These are phyloP conservation scores for Bipolaris gigantea DNA, from an alignment of 2,329 filamentous ascomycete species.

Conservation along the genomic window DNA sequence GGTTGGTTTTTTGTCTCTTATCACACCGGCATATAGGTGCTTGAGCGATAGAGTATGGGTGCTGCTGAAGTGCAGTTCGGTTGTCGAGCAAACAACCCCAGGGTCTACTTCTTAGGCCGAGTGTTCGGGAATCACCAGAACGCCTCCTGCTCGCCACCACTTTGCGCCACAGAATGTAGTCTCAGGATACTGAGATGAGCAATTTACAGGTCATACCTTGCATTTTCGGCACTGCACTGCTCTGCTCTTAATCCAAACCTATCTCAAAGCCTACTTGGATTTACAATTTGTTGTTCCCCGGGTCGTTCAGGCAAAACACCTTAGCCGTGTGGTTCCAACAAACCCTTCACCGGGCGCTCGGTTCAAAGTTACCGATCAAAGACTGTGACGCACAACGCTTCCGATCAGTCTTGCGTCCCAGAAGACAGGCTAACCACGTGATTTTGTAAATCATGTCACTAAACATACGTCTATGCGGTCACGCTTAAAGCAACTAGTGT, in stretches of 20 bases:
- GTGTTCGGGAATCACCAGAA: background rate
- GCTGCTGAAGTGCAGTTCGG: background rate
- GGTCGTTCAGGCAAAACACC: background rate
- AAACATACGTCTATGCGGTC: conserved; percentile 3
- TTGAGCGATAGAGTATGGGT: background rate
- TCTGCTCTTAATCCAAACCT: background rate
- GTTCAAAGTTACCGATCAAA: background rate
- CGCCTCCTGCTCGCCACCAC: background rate
- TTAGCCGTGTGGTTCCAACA: background rate
- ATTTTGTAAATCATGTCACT: background rate
- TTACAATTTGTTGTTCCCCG: background rate
- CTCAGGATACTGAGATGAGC: background rate
- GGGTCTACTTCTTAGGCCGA: background rate
- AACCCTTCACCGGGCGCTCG: background rate
- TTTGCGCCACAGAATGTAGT: background rate
- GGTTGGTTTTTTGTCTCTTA: background rate
- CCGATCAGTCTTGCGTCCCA: background rate
- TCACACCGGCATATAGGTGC: background rate
- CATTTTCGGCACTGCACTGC: background rate
- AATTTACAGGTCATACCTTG: background rate
- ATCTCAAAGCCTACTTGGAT: background rate
- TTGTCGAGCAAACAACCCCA: background rate
- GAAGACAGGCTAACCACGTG: conserved; percentile 1
- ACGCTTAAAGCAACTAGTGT: conserved; percentile 4
- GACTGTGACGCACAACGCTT: background rate